Percentiles rank a stretch among this genome's conserved stretches.
These are phyloP conservation scores for Galerina marginata DNA, from an alignment of 768 basidiomycete genomes.

Conservation along the genomic window DNA sequence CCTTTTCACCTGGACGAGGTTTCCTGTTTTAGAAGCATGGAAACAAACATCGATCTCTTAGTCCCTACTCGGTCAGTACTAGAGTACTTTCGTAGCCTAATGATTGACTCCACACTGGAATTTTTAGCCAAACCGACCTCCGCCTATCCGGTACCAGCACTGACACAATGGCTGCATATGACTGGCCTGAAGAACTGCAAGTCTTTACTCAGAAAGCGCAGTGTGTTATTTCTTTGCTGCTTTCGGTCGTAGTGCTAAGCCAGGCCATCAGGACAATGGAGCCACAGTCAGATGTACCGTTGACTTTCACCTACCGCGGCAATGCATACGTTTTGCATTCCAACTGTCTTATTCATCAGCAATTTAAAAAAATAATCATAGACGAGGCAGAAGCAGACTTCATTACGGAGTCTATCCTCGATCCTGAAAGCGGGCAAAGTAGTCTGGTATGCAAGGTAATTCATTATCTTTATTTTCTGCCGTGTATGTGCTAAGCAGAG, in stretches of 20 bases:
- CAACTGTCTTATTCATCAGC: slow-evolving; percentile 15
- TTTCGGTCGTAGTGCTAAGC: background rate
- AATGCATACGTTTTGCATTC: slow-evolving; percentile 15
- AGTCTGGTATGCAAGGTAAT: slow-evolving; percentile 60
- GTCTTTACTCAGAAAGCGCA: background rate
- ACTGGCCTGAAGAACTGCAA: slow-evolving; percentile 3
- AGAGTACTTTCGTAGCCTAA: background rate
- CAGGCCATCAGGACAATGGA: background rate
- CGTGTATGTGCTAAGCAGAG: slow-evolving; percentile 5
- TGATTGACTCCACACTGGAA: background rate
- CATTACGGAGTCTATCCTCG: slow-evolving; percentile 18
- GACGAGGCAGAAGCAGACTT: background rate
- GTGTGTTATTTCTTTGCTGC: background rate
- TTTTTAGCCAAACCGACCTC: slow-evolving; percentile 5
- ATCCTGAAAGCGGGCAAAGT: slow-evolving; percentile 19
- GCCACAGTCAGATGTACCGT: slow-evolving; percentile 3
- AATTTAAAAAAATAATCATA: slow-evolving; percentile 9
- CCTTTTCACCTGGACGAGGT: background rate
- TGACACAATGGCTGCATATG: background rate
- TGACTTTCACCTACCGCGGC: slow-evolving; percentile 10
- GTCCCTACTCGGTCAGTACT: slow-evolving; percentile 26
- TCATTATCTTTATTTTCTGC: background rate
- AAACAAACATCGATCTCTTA: slow-evolving; percentile 18
- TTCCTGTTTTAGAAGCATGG: slow-evolving; percentile 12
- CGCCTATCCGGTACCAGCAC: background rate